A percentile compares a stretch with the other conserved stretches of the same genome.
Conservation (phyloP, 2,329 filamentous ascomycete genomes). For the Plectosphaerella plurivora region DNA sequence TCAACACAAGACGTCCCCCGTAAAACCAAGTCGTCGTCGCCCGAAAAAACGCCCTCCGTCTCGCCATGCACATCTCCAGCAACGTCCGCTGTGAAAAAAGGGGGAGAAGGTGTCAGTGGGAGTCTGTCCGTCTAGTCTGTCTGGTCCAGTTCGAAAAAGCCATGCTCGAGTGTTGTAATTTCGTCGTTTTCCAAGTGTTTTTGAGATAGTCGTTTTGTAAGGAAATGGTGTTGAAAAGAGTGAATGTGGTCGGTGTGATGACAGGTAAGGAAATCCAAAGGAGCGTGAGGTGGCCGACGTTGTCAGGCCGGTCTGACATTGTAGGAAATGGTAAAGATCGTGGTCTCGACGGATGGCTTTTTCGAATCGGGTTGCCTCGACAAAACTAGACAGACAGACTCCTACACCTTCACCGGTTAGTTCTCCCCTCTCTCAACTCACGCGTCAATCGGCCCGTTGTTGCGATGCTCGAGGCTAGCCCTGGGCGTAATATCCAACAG, state of each 20-base stretch:
- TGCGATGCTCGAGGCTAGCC: conserved; percentile 41
- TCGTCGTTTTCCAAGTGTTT: conserved; percentile 10
- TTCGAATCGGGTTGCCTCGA: neutral
- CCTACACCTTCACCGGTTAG: conserved; percentile 1
- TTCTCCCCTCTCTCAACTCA: conserved; percentile 1
- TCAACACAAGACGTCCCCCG: no score
- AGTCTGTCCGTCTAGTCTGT: conserved; percentile 2
- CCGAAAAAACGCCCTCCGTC: no score
- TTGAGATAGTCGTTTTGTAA: conserved; percentile 11
- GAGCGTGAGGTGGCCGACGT: conserved; percentile 4
- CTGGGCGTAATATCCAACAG: conserved; percentile 63
- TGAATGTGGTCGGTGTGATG: conserved; percentile 22
- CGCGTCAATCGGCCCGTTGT: conserved; percentile 4
- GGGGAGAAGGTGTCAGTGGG: neutral
- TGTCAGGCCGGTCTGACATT: neutral
- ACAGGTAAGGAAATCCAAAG: conserved; percentile 7
- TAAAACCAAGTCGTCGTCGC: no score
- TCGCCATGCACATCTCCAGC: no score
- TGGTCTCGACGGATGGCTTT: conserved; percentile 7
- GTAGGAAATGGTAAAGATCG: conserved; percentile 7
- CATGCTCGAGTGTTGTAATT: conserved; percentile 6
- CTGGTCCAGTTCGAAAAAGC: neutral
- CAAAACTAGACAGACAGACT: conserved; percentile 2
- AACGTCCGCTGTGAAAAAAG: neutral
- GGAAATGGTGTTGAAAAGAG: conserved; percentile 23